Percentiles rank a stretch among this genome's conserved stretches.
These are phyloP conservation scores for Aspergillus olivimuriae DNA, from an alignment of 495 filamentous ascomycete species.

Conservation along the genomic window DNA sequence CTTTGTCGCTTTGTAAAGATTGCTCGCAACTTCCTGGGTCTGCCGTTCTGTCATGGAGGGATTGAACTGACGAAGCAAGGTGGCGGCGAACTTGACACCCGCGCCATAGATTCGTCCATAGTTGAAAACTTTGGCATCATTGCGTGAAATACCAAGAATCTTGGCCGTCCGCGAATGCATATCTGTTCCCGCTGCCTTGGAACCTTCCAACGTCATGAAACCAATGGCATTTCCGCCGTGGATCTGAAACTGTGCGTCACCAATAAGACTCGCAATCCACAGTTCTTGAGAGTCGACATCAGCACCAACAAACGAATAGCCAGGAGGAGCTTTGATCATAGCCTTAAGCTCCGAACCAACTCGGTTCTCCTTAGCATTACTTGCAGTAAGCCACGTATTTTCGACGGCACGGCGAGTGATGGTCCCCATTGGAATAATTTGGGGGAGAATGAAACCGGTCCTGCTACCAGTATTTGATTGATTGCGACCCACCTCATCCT, in stretches of 20 bases:
- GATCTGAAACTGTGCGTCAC: constrained; percentile 86
- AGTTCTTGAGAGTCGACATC: constrained; percentile 99
- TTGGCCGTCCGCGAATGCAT: constrained; percentile 88
- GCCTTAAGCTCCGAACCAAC: constrained; percentile 97
- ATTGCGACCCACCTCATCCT: constrained; percentile 46
- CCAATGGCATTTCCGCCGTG: constrained; percentile 96
- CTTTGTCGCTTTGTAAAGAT: constrained; percentile 85
- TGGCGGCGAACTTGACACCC: constrained; percentile 86
- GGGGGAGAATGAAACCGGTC: constrained; percentile 91
- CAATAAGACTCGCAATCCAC: constrained; percentile 95
- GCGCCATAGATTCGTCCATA: constrained; percentile 98
- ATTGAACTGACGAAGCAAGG: constrained; percentile 88
- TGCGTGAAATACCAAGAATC: constrained; percentile 88
- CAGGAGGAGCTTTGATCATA: constrained; percentile 88
- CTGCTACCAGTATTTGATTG: constrained; percentile 15
- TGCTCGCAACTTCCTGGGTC: constrained; percentile 66
- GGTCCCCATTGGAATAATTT: constrained; percentile 97
- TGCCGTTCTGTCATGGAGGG: constrained; percentile 69
- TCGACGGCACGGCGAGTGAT: constrained; percentile 95
- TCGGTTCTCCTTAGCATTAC: constrained; percentile 90
- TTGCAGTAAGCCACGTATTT: constrained; percentile 96
- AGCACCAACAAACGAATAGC: constrained; percentile 90
- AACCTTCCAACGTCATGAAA: constrained; percentile 98
- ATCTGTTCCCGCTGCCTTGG: constrained; percentile 88
- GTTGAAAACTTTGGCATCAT: constrained; percentile 97